These are phyloP conservation scores for Anisodus tanguticus DNA, from an alignment of 257 asterid genomes.

Conservation along the genomic window DNA sequence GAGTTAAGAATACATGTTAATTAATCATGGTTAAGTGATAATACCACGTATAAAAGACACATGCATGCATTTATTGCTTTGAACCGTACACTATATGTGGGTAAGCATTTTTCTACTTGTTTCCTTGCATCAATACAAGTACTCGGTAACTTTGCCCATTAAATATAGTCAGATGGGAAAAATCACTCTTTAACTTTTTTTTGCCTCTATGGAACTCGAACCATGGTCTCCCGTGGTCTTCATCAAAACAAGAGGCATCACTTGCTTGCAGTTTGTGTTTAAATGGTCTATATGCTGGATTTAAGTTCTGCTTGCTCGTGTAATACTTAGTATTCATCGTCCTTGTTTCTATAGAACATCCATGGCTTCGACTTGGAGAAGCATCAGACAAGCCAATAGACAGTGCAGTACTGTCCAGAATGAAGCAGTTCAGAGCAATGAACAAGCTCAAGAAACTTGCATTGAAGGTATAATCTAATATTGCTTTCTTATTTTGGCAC, in stretches of 20 bases:
- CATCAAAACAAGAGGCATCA: background rate
- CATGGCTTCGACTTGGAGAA: slow-evolving; percentile 36
- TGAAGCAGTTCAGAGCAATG: slow-evolving; percentile 42
- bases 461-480: slow-evolving; percentile 30
- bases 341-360: slow-evolving; percentile 33
- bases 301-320: background rate
- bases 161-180: background rate
- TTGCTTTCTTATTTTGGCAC: slow-evolving; percentile 18
- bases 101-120: background rate
- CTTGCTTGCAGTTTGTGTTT: background rate
- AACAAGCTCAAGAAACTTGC: slow-evolving; percentile 39
- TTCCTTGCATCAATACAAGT: background rate
- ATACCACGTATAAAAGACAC: background rate
- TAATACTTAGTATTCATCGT: slow-evolving; percentile 20
- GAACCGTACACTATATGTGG: background rate
- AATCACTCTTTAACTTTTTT: background rate
- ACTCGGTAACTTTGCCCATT: background rate
- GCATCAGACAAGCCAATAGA: slow-evolving; percentile 41
- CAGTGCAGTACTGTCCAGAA: slow-evolving; percentile 37
- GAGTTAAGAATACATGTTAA: background rate
- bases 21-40: background rate
- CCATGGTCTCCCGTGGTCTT: background rate
- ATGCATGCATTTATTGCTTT: background rate
- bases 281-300: background rate
- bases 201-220: background rate